phyloP scores from a whole-genome alignment of 2,329 filamentous ascomycete species.

The Coniella lustricola region DNA sequence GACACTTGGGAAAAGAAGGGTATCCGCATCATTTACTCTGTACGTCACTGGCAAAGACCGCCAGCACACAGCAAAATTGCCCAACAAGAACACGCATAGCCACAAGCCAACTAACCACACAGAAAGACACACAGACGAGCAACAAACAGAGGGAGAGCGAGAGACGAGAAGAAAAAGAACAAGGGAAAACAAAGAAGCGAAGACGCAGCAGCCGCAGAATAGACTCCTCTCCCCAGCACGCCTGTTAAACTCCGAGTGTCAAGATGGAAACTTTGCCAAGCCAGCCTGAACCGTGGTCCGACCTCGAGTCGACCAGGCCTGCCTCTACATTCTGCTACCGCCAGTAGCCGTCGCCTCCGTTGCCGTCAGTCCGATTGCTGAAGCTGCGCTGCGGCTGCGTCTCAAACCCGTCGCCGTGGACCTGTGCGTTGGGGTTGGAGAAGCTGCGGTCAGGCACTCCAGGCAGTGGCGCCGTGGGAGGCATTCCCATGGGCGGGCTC shows the following conservation, averaged over 20 bases:
- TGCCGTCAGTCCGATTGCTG: background rate
- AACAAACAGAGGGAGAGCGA: background rate
- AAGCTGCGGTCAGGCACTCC: background rate
- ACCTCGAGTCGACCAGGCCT: background rate
- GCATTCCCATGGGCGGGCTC: background rate
- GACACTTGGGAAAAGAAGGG: background rate
- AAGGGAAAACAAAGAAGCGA: too few species aligned
- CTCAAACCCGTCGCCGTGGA: background rate
- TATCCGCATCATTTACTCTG: slow-evolving; percentile 2
- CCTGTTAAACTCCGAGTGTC: background rate
- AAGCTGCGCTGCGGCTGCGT: slow-evolving; percentile 1
- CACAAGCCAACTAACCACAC: background rate
- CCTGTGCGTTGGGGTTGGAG: background rate
- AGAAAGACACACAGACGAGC: background rate
- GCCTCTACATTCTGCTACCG: background rate
- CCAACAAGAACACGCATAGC: background rate
- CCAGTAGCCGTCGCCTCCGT: background rate
- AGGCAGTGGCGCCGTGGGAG: background rate
- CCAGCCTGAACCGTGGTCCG: background rate
- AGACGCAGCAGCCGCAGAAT: too few species aligned
- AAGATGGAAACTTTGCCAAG: background rate
- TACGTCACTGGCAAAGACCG: background rate
- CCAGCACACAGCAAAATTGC: background rate
- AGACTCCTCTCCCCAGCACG: background rate
- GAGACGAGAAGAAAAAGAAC: background rate